Conservation (phyloP, 768 basidiomycete species). For the Hericium rajendrae region DNA sequence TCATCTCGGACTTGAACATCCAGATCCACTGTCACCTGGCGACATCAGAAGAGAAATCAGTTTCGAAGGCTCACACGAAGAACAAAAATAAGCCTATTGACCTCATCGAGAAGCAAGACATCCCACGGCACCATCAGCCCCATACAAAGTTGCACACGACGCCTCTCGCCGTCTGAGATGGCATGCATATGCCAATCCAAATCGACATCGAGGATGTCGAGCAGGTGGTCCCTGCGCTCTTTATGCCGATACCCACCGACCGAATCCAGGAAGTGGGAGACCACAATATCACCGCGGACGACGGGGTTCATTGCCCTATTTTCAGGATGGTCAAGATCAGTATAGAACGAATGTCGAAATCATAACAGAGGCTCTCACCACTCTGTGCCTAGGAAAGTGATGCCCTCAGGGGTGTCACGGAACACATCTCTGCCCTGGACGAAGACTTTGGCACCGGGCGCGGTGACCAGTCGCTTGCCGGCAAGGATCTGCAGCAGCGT, state of each 20-base stretch:
- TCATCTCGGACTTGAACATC: slow-evolving; percentile 92
- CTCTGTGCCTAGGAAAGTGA: slow-evolving; percentile 89
- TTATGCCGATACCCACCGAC: slow-evolving; percentile 95
- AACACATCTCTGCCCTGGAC: slow-evolving; percentile 86
- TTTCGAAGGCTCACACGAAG: too few relatives aligned
- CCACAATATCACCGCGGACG: slow-evolving; percentile 85
- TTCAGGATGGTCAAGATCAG: too few relatives aligned
- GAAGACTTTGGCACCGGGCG: slow-evolving; percentile 42
- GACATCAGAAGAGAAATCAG: neutral
- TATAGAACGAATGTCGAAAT: too few relatives aligned
- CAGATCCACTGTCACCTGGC: slow-evolving; percentile 89
- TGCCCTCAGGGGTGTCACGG: slow-evolving; percentile 69
- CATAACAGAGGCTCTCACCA: slow-evolving; percentile 43
- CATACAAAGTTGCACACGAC: slow-evolving; percentile 89
- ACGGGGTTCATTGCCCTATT: slow-evolving; percentile 93
- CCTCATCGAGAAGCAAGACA: slow-evolving; percentile 89
- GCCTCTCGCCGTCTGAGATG: slow-evolving; percentile 93
- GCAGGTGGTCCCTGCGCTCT: slow-evolving; percentile 71
- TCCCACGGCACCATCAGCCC: slow-evolving; percentile 96
- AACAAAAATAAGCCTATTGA: slow-evolving; percentile 20
- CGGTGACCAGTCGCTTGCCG: slow-evolving; percentile 71
- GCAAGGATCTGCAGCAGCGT: slow-evolving; percentile 91
- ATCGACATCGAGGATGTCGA: slow-evolving; percentile 92
- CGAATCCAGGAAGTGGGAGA: slow-evolving; percentile 92
- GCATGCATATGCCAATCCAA: slow-evolving; percentile 93